These are phyloP conservation scores for Talaromyces trachyspermus DNA, from an alignment of 495 filamentous ascomycete species.

Conservation along the genomic window DNA sequence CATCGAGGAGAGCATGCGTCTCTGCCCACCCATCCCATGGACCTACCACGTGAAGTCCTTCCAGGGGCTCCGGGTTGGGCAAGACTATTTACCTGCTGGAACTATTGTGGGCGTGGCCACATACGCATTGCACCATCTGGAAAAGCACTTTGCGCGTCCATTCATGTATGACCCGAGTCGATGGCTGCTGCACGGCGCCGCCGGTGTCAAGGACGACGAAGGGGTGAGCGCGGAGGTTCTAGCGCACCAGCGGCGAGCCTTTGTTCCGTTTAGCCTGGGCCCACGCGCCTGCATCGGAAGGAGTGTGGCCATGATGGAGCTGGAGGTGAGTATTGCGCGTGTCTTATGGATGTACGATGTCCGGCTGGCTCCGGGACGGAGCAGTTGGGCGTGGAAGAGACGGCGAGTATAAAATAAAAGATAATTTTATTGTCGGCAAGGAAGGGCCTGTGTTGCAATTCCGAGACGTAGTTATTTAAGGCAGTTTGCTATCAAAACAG, in stretches of 20 bases:
- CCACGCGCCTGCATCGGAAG: constrained; percentile 8
- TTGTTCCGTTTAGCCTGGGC: constrained; percentile 8
- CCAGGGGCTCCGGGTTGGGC: constrained; percentile 43
- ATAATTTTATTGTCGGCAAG: constrained; percentile 1
- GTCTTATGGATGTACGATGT: constrained; percentile 26
- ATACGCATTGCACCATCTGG: constrained; percentile 25
- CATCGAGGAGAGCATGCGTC: constrained; percentile 51
- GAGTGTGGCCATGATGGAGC: constrained; percentile 6
- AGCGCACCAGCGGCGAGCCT: background rate
- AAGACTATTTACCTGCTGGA: constrained; percentile 44
- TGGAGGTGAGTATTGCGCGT: constrained; percentile 35
- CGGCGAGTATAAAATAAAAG: constrained; percentile 1
- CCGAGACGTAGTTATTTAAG: constrained; percentile 19
- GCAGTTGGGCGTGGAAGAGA: background rate
- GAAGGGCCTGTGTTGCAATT: constrained; percentile 1
- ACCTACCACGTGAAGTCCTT: constrained; percentile 59
- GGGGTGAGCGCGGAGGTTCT: background rate
- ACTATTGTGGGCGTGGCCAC: constrained; percentile 50
- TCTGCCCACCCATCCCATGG: constrained; percentile 53
- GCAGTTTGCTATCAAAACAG: too few species aligned
- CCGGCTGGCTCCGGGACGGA: background rate
- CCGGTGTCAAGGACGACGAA: background rate
- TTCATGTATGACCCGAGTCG: constrained; percentile 28
- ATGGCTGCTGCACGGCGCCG: constrained; percentile 15
- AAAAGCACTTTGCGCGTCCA: constrained; percentile 23